Base-by-base conservation (phyloP, 306 rosid genomes). In the Astragalus membranaceus region DNA sequence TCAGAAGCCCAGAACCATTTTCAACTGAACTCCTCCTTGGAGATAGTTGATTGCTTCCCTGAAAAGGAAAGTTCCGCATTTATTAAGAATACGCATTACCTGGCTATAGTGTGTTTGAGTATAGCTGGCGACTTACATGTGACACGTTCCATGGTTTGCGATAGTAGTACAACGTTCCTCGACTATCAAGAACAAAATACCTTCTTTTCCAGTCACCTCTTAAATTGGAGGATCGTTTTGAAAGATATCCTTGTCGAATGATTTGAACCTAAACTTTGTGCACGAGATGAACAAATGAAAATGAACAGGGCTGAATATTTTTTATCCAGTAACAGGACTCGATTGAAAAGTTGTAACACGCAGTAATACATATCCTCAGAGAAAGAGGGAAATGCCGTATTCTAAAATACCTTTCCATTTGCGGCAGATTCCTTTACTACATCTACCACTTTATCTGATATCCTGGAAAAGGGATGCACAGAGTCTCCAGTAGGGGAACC, bases 171-270 rank as follows among this genome's bases (percentile, higher is more conserved):
- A 90, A 74, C 83, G 73, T 81, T 72, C 94, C 96, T 78, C 89
- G 81, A 62, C 95, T 90, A 78, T 90, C 96, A 73, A 90, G 92
- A 77, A 90, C 82, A 85, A 90, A 90, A 83, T 80, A 86, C 85
- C 94, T 88, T 81, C 95, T 86, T 76, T 90, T 90, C 96, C 96
- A 90, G 80, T 90, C 96, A 79, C 76, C 96, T 85, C 96, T 86
- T 69, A 90, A 82, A 72, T 79, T 90, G 76, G 96, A 88, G 44
- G 96, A 90, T 48, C 95, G 92, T 68, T 90, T 90, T 41, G 95
- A 88, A 62, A 90, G 95, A 88, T 84, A 86, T 29, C 96, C 96
- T 85, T 88, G 95, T 52, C 95, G 83, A 82, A 90, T 88, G 48
- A 88, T 84, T 81, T 88, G 92, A 75, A 90, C 85, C 95, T 90